Evolutionary conservation across 495 filamentous ascomycete species (phyloP).

Genomic region (Annulohypoxylon bovei): DNA sequence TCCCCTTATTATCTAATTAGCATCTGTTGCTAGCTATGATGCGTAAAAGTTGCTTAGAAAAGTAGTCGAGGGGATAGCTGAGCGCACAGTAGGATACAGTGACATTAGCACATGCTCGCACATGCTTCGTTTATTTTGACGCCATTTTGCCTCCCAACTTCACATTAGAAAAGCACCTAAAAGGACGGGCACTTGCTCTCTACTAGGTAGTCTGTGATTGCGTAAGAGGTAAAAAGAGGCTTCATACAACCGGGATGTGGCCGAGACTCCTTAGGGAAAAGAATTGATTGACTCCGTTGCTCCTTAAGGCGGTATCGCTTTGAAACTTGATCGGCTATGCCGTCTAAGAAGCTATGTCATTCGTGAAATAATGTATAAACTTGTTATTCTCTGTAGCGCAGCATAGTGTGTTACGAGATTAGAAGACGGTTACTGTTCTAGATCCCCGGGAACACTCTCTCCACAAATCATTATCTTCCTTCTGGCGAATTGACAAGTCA

Average conservation of each 20-base stretch:
- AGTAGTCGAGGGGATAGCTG: no score
- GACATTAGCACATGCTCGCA: neutral
- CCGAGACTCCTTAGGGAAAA: neutral
- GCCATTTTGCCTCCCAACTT: neutral
- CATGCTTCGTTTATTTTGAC: neutral
- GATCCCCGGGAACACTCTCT: conserved; percentile 1
- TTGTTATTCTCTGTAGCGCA: conserved; percentile 8
- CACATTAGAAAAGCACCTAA: neutral
- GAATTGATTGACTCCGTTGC: neutral
- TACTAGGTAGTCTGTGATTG: neutral
- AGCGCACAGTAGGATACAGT: no score
- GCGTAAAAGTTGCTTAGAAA: no score
- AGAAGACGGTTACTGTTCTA: conserved; percentile 10
- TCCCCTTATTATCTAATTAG: no score
- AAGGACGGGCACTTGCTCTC: neutral
- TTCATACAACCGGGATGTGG: neutral
- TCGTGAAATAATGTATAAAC: conserved; percentile 13
- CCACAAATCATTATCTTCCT: conserved; percentile 17
- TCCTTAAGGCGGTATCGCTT: neutral
- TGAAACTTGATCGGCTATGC: neutral
- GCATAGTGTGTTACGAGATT: conserved; percentile 10
- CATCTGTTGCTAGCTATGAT: no score
- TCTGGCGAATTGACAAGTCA: conserved; percentile 15
- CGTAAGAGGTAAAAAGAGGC: neutral
- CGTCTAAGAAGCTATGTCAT: conserved; percentile 13